Base-by-base conservation (phyloP, 306 rosid species). In the Psophocarpus tetragonolobus region DNA sequence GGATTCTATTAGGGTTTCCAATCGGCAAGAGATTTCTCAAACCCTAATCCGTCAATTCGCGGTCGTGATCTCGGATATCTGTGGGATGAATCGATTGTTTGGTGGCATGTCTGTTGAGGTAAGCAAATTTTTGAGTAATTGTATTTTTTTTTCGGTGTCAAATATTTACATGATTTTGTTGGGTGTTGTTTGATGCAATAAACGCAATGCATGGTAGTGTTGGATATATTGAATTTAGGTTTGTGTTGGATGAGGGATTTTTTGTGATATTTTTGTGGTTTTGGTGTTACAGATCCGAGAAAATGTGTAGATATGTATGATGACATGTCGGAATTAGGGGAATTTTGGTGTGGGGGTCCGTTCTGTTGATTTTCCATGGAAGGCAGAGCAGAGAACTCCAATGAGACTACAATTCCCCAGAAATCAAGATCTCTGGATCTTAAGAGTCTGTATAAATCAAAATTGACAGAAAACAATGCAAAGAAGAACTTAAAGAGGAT, bases 401-500 rank as follows among this genome's bases (percentile, higher is more conserved):
- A 86, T 87, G 99, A 86, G 80, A 68, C 87, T 73, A 85, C 66
- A 79, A 83, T 84, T 80, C 90, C 90, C 17, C 85, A 87, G 77
- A 88, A 91, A 81, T 84, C 97, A 35, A 91, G 91, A 87, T 87
- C 98, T 73, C 79, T 96, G 92, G 99, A 92, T 90, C 79, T 92
- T 80, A 91, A 90, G 81, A 90, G 96, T 87, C 87, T 96, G 62
- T 91, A 91, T 80, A 78, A 87, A 69, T 71, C 90, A 32, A 78
- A 85, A 65, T 78, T 76, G 78, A 45, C 71, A 3, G 84, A 82
- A 63, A 87, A 79, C 67, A 75, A 12, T 48, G 71, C 80, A 32
- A 75, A 72, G 7, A 84, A 84, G 87, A 82, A 50, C 53, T 79
- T 87, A 67, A 92, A 92, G 87, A 83, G 97, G 81, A 85, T 71